Evolutionary conservation across 192 early-diverging fungal species (phyloP), one percentile per base, ranked within the genome.

Genomic region (Oehlia diaphana): DNA sequence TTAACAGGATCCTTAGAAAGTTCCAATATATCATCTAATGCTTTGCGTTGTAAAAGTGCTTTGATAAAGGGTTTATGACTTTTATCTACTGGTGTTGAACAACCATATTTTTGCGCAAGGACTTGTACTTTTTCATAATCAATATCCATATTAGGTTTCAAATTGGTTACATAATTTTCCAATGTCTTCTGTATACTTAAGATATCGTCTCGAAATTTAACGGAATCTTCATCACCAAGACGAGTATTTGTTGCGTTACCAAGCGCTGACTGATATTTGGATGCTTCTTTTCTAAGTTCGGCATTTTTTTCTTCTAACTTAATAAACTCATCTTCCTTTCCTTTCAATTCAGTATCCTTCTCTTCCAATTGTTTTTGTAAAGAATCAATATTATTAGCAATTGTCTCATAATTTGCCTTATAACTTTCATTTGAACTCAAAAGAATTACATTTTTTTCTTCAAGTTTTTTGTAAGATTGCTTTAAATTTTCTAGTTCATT

Each of bases 271-370:
- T 69, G 67, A 69, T 69, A 69, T 39, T 69, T 69, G 4, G 33
- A 35, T 12, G 67, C 33, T 19, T 69, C 67, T 69, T 69, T 21
- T 21, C 33, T 69, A 78, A 74, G 77, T 70, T 78, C 19, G 0
- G 53, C 0, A 58, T 58, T 58, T 58, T 58, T 21, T 58, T 58
- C 16, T 58, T 58, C 53, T 58, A 58, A 58, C 21, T 58, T 21
- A 58, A 19, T 4, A 21, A 58, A 58, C 0, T 21, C 53, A 21
- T 21, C 7, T 4, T 21, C 53, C 4, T 58, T 58, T 21, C 21
- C 53, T 4, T 58, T 58, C 16, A 58, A 21, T 16, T 21, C 19
- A 21, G 4, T 6, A 0, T 21, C 53, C 16, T 58, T 58, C 6
- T 58, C 53, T 4, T 58, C 6, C 16, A 58, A 58, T 21, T 58